Conservation (phyloP, 2,329 filamentous ascomycete species). For the Talaromyces atroroseus region DNA sequence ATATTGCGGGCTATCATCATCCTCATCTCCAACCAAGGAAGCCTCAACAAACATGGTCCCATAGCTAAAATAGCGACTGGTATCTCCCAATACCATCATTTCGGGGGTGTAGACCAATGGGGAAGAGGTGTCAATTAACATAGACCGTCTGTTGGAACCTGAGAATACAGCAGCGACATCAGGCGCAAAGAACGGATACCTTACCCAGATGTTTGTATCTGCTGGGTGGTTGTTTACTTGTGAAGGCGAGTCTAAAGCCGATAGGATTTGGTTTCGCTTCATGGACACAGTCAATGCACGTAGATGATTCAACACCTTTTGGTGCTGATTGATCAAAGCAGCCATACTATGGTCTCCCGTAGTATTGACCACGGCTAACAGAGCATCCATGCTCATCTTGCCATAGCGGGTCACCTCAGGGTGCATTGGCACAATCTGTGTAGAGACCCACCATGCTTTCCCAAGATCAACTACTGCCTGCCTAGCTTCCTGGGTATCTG, state of each 20-base stretch:
- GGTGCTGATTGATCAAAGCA: constrained; percentile 46
- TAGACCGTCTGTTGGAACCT: constrained; percentile 45
- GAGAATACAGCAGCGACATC: constrained; percentile 67
- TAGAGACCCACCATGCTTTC: constrained; percentile 76
- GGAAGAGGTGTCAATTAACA: constrained; percentile 44
- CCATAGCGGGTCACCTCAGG: constrained; percentile 37
- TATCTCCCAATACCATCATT: constrained; percentile 72
- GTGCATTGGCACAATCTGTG: constrained; percentile 36
- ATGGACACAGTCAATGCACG: constrained; percentile 74
- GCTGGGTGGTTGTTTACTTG: constrained; percentile 68
- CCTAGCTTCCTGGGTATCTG: constrained; percentile 38
- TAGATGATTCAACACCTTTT: constrained; percentile 58
- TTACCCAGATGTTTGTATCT: constrained; percentile 75
- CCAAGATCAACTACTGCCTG: constrained; percentile 82
- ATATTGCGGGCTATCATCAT: constrained; percentile 61
- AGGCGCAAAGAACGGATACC: constrained; percentile 67
- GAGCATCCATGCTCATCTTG: constrained; percentile 32
- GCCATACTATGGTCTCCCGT: constrained; percentile 42
- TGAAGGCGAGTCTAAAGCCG: constrained; percentile 56
- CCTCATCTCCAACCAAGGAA: constrained; percentile 63
- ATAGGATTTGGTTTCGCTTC: constrained; percentile 74
- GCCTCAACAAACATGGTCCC: constrained; percentile 70
- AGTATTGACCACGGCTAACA: constrained; percentile 37
- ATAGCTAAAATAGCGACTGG: constrained; percentile 67
- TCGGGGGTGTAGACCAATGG: constrained; percentile 53